Evolutionary conservation across 306 rosid genomes (phyloP), one percentile per base, ranked within the genome.

Genomic region (Cicer pinnatifidum): DNA sequence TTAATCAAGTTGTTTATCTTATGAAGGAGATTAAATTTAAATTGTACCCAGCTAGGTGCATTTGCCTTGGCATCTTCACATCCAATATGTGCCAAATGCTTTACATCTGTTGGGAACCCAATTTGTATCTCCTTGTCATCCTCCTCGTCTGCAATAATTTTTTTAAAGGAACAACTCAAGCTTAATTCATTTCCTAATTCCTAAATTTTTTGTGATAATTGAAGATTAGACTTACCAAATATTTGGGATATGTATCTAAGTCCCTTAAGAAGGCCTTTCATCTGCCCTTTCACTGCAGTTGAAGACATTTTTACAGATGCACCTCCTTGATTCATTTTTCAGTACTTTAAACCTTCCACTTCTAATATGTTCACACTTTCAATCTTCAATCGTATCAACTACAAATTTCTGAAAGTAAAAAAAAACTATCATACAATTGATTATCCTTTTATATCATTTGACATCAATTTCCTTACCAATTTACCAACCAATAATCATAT

Each of bases 71-170:
- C 76, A 52, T 86, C 82, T 28, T 86, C 90, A 38, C 71, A 54
- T 35, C 90, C 90, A 33, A 86, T 86, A 38, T 86, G 90, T 7
- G 90, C 88, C 43, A 86, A 72, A 71, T 86, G 90, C 73, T 84
- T 86, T 76, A 75, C 99, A 59, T 95, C 99, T n/a, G 97, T 95
- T 17, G 97, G 99, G 58, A 84, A 84, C 9, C 99, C 99, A 78
- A 95, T 95, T 81, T 90, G 87, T 75, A 95, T 86, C 45, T 90
- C 93, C 4, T 81, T 23, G 3, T 81, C 62, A 19, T 85, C 89
- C 53, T 88, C 88, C 43, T 95, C 97, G 4, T 94, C 97, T 91
- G 85, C 81, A 80, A 78, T 17, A 66, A 43, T 58, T 37, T 12
- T 46, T 64, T 15, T 20, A 8, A 52, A 52, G 16, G 2, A 52